Base-by-base conservation (phyloP, 2,329 filamentous ascomycete genomes). In the Colletotrichum orchidophilum region DNA sequence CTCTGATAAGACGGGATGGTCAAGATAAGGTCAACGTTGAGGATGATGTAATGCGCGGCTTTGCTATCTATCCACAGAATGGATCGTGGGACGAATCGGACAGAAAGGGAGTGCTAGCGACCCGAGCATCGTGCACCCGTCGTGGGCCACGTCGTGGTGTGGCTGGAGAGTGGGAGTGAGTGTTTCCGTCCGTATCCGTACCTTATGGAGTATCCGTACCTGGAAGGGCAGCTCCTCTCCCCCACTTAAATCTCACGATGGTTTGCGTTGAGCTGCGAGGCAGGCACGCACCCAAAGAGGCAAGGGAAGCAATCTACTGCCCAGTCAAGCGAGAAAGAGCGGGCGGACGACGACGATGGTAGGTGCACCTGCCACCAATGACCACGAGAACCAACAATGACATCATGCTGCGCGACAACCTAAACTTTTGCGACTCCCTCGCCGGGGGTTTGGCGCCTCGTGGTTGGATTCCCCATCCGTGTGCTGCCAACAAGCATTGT, bases 191-290 rank as follows among this genome's bases (percentile, higher is more conserved):
- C 33, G 33, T 21, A 15, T 59, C 7, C 29, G 15, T 59, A n/a
- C n/a, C n/a, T n/a, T n/a, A n/a, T n/a, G n/a, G n/a, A n/a, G n/a
- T n/a, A n/a, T n/a, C n/a, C n/a, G 21, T 24, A 52, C 24, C 26
- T 52, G 8, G 15, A 52, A 9, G 18, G 58, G 4, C n/a, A 57
- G 29, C 42, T 29, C 59, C n/a, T 21, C 26, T n/a, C 39, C 57
- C 59, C 46, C 59, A 52, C 59, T 18, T 52, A 29, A 26, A 62
- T 21, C 46, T 62, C 59, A 71, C 68, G 68, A 71, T 71, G 61
- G 35, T 63, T 63, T 57, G 63, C 29, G 57, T 46, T 46, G 18
- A 46, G 39, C 39, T 46, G 39, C 27, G 63, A 55, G 42, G 64
- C 49, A 68, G 21, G 68, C 64, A 59, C 50, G 67, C 59, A 55